phyloP scores from a whole-genome alignment of 2,329 filamentous ascomycete genomes.

The Erysiphe pulchra region DNA sequence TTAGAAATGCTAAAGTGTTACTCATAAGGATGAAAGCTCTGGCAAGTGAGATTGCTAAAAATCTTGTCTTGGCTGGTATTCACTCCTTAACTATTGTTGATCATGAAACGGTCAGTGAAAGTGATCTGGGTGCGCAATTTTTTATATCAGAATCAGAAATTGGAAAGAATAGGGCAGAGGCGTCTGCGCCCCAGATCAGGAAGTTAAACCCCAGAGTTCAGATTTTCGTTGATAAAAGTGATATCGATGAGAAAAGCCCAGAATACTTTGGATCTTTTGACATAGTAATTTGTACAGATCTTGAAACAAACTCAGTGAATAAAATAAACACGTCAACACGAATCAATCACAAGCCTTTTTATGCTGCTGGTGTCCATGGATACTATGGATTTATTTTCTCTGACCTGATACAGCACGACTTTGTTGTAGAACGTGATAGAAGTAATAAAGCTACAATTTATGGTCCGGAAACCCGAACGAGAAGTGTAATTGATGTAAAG shows the following conservation, averaged over 20 bases:
- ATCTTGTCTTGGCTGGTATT: conserved; percentile 81
- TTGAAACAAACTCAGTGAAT: conserved; percentile 47
- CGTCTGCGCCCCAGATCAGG: conserved; percentile 50
- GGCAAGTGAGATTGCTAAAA: conserved; percentile 89
- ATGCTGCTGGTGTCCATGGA: conserved; percentile 67
- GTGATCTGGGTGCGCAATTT: conserved; percentile 63
- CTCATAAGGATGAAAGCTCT: conserved; percentile 72
- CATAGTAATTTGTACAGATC: conserved; percentile 71
- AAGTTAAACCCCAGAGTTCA: conserved; percentile 76
- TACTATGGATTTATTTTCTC: conserved; percentile 90
- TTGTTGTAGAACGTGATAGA: conserved; percentile 61
- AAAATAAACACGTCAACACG: conserved; percentile 72
- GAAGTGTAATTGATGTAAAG: conserved; percentile 45
- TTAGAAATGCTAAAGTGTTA: conserved; percentile 71
- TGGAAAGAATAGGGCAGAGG: conserved; percentile 64
- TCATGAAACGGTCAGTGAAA: conserved; percentile 44
- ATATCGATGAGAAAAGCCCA: conserved; percentile 39
- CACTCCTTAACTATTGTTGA: conserved; percentile 77
- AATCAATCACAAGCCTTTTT: conserved; percentile 56
- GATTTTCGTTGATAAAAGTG: conserved; percentile 41
- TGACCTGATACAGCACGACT: conserved; percentile 76
- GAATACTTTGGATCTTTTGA: conserved; percentile 61
- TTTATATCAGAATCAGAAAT: conserved; percentile 45
- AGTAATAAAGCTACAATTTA: conserved; percentile 41
- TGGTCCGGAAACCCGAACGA: conserved; percentile 48